Evolutionary conservation across 805 yeast genomes (phyloP).

Genomic region (Candida palmyrensis): DNA sequence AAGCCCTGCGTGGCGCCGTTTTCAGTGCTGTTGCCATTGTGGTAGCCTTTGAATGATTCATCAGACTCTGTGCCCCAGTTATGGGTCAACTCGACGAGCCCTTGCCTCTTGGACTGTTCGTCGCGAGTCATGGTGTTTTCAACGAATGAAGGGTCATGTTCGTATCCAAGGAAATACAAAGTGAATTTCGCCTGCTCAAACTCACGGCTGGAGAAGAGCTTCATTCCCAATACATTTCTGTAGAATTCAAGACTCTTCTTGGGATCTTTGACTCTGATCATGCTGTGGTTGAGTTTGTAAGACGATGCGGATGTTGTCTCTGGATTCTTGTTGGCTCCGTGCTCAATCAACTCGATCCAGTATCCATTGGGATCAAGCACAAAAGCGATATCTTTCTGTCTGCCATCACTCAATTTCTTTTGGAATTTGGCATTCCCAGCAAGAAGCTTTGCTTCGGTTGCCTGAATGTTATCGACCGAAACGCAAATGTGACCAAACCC

Average conservation of each 20-base stretch:
- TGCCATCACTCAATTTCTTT: slow-evolving; percentile 82
- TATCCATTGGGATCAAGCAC: slow-evolving; percentile 94
- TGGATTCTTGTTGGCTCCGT: slow-evolving; percentile 38
- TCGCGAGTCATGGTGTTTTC: slow-evolving; percentile 30
- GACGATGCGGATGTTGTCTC: slow-evolving; percentile 33
- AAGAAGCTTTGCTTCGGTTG: slow-evolving; percentile 54
- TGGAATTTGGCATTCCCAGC: slow-evolving; percentile 66
- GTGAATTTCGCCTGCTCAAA: slow-evolving; percentile 74
- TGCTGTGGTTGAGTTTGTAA: slow-evolving; percentile 75
- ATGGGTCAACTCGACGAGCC: slow-evolving; percentile 84
- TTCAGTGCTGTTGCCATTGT: slow-evolving; percentile 63
- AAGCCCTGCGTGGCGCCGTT: slow-evolving; percentile 68
- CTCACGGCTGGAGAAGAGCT: slow-evolving; percentile 51
- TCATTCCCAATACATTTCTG: slow-evolving; percentile 75
- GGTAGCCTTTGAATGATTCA: slow-evolving; percentile 64
- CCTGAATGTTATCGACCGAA: slow-evolving; percentile 74
- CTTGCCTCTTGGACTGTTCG: slow-evolving; percentile 46
- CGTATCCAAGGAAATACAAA: slow-evolving; percentile 80
- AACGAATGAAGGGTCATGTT: slow-evolving; percentile 37
- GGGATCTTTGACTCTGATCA: slow-evolving; percentile 91
- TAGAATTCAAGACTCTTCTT: slow-evolving; percentile 72
- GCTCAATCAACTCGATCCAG: slow-evolving; percentile 88
- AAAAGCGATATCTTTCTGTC: slow-evolving; percentile 91
- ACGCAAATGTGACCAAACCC: slow-evolving; percentile 95
- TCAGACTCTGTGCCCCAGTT: slow-evolving; percentile 94